These are phyloP conservation scores for Trametes versicolor DNA, from an alignment of 1,284 basidiomycete genomes.

Conservation along the genomic window DNA sequence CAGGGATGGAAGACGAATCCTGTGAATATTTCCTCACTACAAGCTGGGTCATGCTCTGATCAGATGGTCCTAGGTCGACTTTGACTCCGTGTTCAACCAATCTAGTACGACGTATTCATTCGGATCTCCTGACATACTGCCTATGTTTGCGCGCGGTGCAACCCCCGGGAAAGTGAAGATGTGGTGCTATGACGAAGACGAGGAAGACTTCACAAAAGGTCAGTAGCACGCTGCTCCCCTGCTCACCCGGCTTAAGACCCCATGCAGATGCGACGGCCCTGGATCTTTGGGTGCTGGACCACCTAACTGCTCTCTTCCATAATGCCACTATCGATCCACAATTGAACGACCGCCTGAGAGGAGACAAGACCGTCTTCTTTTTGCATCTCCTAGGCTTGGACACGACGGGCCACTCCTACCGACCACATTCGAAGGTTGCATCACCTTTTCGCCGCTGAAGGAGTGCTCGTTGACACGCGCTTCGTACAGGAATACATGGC, in stretches of 20 bases:
- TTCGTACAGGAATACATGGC: conserved; percentile 80
- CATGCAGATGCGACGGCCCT: conserved; percentile 77
- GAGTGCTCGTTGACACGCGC: not conserved
- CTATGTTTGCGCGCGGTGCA: conserved; percentile 88
- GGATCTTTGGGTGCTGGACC: conserved; percentile 84
- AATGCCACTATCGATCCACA: conserved; percentile 66
- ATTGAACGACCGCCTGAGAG: conserved; percentile 61
- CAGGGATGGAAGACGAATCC: conserved; percentile 93
- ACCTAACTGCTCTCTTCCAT: conserved; percentile 65
- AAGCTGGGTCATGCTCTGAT: not conserved
- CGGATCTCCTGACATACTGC: conserved; percentile 90
- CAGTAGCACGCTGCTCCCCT: not conserved
- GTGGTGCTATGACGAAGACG: conserved; percentile 83
- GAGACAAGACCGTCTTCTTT: conserved; percentile 80
- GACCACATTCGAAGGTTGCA: conserved; percentile 81
- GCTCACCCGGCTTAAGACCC: not conserved
- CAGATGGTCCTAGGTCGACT: conserved; percentile 64
- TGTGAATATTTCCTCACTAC: conserved; percentile 53
- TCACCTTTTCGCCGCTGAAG: not conserved
- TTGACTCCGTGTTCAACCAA: conserved; percentile 91
- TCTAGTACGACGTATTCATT: conserved; percentile 85
- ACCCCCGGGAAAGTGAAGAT: conserved; percentile 75
- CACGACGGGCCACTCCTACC: conserved; percentile 89
- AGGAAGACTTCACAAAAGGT: conserved; percentile 89
- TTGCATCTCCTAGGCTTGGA: conserved; percentile 88